These are phyloP conservation scores for Cyberlindnera mrakii DNA, from an alignment of 805 yeast species.

Conservation along the genomic window DNA sequence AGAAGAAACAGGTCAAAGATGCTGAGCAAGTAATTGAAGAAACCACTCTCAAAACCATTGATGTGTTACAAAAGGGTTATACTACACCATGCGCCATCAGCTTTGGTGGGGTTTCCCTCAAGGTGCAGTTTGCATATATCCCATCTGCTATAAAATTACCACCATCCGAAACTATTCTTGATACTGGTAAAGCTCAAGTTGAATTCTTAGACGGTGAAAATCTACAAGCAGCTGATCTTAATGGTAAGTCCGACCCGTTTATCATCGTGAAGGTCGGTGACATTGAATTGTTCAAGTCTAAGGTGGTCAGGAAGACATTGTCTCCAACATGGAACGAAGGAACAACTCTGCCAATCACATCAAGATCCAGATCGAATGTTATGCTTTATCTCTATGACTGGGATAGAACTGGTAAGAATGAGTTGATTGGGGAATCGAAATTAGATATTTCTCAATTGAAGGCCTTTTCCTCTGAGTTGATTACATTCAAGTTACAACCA, in stretches of 20 bases:
- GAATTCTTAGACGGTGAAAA: conserved; percentile 51
- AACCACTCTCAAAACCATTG: conserved; percentile 41
- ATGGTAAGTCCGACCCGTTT: conserved; percentile 76
- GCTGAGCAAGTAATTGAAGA: conserved; percentile 48
- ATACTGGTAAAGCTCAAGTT: conserved; percentile 59
- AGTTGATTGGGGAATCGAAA: conserved; percentile 45
- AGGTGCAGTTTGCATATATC: conserved; percentile 49
- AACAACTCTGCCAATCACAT: conserved; percentile 51
- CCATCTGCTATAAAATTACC: conserved; percentile 53
- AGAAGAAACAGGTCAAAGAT: conserved; percentile 40
- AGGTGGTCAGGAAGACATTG: conserved; percentile 57
- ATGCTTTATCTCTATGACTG: conserved; percentile 57
- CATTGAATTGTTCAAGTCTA: conserved; percentile 48
- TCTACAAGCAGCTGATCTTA: conserved; percentile 55
- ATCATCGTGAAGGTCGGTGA: conserved; percentile 49
- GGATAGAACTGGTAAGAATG: conserved; percentile 73
- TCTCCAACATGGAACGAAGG: conserved; percentile 76
- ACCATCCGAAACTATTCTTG: conserved; percentile 54
- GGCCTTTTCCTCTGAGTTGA: conserved; percentile 38
- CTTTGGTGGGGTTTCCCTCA: conserved; percentile 36
- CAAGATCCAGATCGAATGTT: conserved; percentile 51
- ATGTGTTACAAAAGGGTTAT: conserved; percentile 46
- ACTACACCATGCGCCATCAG: conserved; percentile 39
- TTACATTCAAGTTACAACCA: conserved; percentile 50
- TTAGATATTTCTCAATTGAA: conserved; percentile 45